Base-by-base conservation (phyloP, 768 basidiomycete species). In the Tulasnella sp. region DNA sequence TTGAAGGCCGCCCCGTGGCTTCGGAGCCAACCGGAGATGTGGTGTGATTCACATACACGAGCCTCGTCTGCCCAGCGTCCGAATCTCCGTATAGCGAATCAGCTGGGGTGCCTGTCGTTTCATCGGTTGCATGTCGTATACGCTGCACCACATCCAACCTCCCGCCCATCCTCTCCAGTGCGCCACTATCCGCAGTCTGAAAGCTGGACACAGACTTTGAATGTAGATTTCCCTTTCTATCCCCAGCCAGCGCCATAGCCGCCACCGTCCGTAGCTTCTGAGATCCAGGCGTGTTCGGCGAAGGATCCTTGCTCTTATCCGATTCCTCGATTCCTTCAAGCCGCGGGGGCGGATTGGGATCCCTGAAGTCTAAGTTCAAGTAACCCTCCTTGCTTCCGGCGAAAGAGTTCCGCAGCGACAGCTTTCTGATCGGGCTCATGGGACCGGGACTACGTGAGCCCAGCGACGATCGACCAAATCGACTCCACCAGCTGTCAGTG, bases 401-500 rank as follows among this genome's bases (percentile, higher is more conserved):
- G 27, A 30, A 26, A 1, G 30, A 38, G n/a, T 44, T 44, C 27
- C 42, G 42, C 8, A 45, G 11, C 34, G 76, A 81, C 10, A 71
- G 61, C 24, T 76, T 74, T 42, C 82, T 77, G 63, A 24, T 62
- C 43, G 44, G 34, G 44, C 41, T 86, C 85, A 26, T 85, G 75
- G 51, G 87, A 73, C 32, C 60, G 8, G 44, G 30, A 49, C 32
- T 43, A 3, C 19, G 15, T 4, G 26, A 17, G 29, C 21, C 17
- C 41, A 58, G 23, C 26, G 80, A 78, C 17, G 82, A 78, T 56
- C 79, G 80, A 13, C 85, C 75, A 66, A 93, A 83, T 2, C 85
- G 82, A 8, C 76, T 71, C 84, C 88, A 93, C 86, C 88, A 89
- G 10, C 77, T 81, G 67, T 87, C 81, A 43, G 80, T 83, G 5